Conservation (phyloP, 179 eudicot genomes). For the Drosera spatulata region DNA sequence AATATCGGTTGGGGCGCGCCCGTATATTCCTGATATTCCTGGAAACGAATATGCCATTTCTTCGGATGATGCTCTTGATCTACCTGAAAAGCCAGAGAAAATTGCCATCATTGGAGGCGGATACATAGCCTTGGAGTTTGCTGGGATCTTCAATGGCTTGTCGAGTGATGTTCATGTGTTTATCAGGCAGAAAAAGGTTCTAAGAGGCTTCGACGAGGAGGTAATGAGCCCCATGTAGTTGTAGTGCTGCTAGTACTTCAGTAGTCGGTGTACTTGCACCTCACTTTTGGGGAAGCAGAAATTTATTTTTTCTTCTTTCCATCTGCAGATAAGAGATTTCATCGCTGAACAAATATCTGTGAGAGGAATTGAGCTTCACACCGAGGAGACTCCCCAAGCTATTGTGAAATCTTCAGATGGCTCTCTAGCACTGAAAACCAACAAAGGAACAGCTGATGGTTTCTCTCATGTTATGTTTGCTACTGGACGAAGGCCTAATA, state of each 20-base stretch:
- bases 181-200: slow-evolving; percentile 78
- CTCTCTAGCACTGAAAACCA: slow-evolving; percentile 71
- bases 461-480: slow-evolving; percentile 98
- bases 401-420: slow-evolving; percentile 72
- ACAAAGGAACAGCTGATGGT: slow-evolving; percentile 73
- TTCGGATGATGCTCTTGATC: slow-evolving; percentile 95
- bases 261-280: background rate
- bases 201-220: slow-evolving; percentile 98
- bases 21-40: slow-evolving; percentile 84
- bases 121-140: slow-evolving; percentile 92
- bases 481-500: slow-evolving; percentile 90
- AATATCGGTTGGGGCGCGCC: slow-evolving; percentile 93
- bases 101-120: slow-evolving; percentile 97
- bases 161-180: slow-evolving; percentile 82
- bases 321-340: slow-evolving; percentile 77
- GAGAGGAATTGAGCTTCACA: slow-evolving; percentile 79
- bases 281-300: slow-evolving; percentile 2
- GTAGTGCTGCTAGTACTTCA: too few species aligned
- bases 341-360: slow-evolving; percentile 85
- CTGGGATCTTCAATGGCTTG: slow-evolving; percentile 96
- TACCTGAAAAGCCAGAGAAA: slow-evolving; percentile 76
- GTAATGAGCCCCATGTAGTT: slow-evolving; percentile 20
- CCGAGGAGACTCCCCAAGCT: slow-evolving; percentile 84
- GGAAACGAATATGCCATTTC: slow-evolving; percentile 80
- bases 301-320: background rate